Conservation (phyloP, 2,329 filamentous ascomycete species). For the Alternaria burnsii region DNA sequence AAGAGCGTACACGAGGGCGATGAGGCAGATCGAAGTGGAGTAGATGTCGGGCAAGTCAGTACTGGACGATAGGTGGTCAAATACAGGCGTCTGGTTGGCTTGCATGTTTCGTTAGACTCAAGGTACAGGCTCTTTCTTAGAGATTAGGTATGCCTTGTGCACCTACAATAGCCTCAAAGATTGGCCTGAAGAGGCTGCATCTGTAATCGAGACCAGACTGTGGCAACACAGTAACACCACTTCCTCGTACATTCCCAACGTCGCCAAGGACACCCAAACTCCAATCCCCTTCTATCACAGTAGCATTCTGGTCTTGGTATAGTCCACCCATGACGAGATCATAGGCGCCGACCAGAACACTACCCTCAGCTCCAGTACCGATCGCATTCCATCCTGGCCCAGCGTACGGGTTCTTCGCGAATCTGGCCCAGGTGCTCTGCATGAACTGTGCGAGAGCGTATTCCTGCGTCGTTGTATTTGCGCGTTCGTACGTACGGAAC, state of each 20-base stretch:
- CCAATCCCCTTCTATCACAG: conserved; percentile 21
- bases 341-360: conserved; percentile 22
- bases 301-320: conserved; percentile 10
- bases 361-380: conserved; percentile 25
- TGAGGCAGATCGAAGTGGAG: conserved; percentile 12
- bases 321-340: conserved; percentile 18
- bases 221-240: conserved; percentile 27
- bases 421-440: conserved; percentile 36
- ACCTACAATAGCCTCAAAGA: conserved; percentile 28
- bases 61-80: background rate
- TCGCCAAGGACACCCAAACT: conserved; percentile 29
- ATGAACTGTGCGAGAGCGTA: conserved; percentile 29
- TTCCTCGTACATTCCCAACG: conserved; percentile 24
- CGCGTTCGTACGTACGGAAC: conserved; percentile 30
- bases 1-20: conserved; percentile 18
- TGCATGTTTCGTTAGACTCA: background rate
- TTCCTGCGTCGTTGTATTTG: conserved; percentile 31
- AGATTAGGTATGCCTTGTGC: conserved; percentile 18
- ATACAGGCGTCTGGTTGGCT: background rate
- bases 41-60: conserved; percentile 8
- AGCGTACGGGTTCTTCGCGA: conserved; percentile 36
- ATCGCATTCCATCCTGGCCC: conserved; percentile 39
- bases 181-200: conserved; percentile 24
- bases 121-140: background rate
- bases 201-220: conserved; percentile 25